phyloP scores from a whole-genome alignment of 208 protist species.

The Plasmodiophora brassicae region DNA sequence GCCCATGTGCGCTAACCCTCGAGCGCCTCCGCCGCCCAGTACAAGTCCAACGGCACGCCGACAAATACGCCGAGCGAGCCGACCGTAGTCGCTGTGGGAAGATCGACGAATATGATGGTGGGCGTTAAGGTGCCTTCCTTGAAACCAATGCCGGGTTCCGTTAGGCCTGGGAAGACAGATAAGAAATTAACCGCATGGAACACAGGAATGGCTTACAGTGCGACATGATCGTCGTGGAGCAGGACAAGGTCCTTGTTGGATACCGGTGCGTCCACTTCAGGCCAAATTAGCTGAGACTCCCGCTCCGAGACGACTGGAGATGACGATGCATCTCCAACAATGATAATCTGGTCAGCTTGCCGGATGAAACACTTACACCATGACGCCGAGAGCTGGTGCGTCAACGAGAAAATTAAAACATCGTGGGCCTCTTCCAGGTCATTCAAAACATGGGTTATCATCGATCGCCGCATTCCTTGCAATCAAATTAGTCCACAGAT shows the following conservation, averaged over 20 bases:
- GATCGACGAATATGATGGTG: not conserved
- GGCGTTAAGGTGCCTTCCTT: not conserved
- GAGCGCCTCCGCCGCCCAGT: conserved; percentile 28
- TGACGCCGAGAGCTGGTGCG: not conserved
- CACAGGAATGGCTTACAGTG: not conserved
- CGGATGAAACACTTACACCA: not conserved
- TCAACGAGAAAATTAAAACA: not conserved
- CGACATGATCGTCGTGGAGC: not conserved
- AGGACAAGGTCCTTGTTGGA: conserved; percentile 27
- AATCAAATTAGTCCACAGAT: not conserved
- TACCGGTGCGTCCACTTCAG: not conserved
- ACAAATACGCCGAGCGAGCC: not conserved
- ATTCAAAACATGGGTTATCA: conserved; percentile 22
- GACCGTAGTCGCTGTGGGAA: not conserved
- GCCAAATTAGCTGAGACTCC: not conserved
- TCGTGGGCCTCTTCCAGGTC: conserved; percentile 16
- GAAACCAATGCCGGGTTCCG: not conserved
- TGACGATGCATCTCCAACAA: conserved; percentile 1
- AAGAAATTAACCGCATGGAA: not conserved
- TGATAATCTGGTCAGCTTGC: not conserved
- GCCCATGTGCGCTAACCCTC: conserved; percentile 30
- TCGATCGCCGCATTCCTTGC: not conserved
- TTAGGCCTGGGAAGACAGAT: not conserved
- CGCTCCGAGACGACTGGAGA: not conserved
- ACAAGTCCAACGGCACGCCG: not conserved